These are phyloP conservation scores for Verbena officinalis DNA, from an alignment of 257 asterid genomes.

Conservation along the genomic window DNA sequence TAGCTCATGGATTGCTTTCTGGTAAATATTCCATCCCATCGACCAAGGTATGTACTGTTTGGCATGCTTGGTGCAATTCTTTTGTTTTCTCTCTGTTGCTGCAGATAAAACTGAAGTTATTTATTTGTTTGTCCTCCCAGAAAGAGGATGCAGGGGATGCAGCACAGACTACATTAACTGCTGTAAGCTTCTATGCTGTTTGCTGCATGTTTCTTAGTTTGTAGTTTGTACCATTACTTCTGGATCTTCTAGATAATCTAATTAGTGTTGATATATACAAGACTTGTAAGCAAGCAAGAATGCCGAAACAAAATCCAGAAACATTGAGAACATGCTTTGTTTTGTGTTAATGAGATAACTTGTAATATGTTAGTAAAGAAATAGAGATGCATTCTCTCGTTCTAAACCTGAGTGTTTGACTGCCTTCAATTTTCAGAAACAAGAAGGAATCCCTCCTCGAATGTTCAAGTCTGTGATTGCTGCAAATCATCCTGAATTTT, in stretches of 20 bases:
- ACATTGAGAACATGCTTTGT: slow-evolving; percentile 4
- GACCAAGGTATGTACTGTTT: slow-evolving; percentile 52
- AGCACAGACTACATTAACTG: slow-evolving; percentile 38
- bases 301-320: background rate
- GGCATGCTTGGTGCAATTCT: slow-evolving; percentile 21
- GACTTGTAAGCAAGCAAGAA: slow-evolving; percentile 15
- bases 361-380: background rate
- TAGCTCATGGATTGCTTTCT: slow-evolving; percentile 96
- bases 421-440: slow-evolving; percentile 63
- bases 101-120: slow-evolving; percentile 24
- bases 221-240: slow-evolving; percentile 12
- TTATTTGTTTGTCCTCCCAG: slow-evolving; percentile 37
- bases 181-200: slow-evolving; percentile 40
- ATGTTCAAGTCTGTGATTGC: slow-evolving; percentile 99
- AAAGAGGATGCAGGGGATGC: slow-evolving; percentile 46
- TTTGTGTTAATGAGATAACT: slow-evolving; percentile 10
- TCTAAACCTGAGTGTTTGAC: slow-evolving; percentile 22
- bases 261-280: slow-evolving; percentile 8
- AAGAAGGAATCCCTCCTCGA: slow-evolving; percentile 95
- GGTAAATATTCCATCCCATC: slow-evolving; percentile 86
- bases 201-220: background rate
- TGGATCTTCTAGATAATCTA: slow-evolving; percentile 6
- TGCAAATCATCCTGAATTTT: slow-evolving; percentile 97
- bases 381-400: slow-evolving; percentile 23
- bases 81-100: slow-evolving; percentile 13